A percentile compares a stretch with the other conserved stretches of the same genome.
Conservation (phyloP, 1,139 yeast genomes). For the Pneumocystis carinii region DNA sequence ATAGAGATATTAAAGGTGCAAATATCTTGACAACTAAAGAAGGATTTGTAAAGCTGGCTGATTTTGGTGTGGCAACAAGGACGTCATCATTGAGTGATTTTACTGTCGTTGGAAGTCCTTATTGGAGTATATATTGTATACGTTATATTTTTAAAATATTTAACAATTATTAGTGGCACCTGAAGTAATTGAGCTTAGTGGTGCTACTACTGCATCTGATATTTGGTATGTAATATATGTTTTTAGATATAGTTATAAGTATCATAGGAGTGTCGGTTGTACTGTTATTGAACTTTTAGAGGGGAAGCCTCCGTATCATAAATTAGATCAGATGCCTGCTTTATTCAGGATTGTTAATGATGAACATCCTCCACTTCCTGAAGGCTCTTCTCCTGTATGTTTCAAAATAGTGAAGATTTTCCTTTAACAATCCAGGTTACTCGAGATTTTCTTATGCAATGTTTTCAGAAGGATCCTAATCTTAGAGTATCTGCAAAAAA, state of each 20-base stretch:
- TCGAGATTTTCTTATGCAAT: constrained; percentile 50
- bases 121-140: constrained; percentile 36
- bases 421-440: constrained; percentile 2
- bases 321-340: constrained; percentile 71
- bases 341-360: constrained; percentile 86
- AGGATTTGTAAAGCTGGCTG: constrained; percentile 55
- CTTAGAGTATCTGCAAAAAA: constrained; percentile 43
- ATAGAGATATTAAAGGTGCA: constrained; percentile 68
- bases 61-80: constrained; percentile 63
- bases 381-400: constrained; percentile 32
- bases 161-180: constrained; percentile 42
- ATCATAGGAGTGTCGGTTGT: constrained; percentile 82
- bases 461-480: constrained; percentile 65
- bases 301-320: constrained; percentile 77
- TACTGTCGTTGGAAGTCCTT: constrained; percentile 49
- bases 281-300: constrained; percentile 77
- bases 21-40: constrained; percentile 48
- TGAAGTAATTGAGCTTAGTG: constrained; percentile 62
- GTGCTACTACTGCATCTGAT: constrained; percentile 68
- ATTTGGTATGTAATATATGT: constrained; percentile 21
- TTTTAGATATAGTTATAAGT: neutral
- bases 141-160: neutral
- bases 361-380: constrained; percentile 65
- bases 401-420: neutral
- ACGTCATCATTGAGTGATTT: constrained; percentile 13